These are phyloP conservation scores for Malassezia arunalokei DNA, from an alignment of 1,284 basidiomycete species.

Conservation along the genomic window DNA sequence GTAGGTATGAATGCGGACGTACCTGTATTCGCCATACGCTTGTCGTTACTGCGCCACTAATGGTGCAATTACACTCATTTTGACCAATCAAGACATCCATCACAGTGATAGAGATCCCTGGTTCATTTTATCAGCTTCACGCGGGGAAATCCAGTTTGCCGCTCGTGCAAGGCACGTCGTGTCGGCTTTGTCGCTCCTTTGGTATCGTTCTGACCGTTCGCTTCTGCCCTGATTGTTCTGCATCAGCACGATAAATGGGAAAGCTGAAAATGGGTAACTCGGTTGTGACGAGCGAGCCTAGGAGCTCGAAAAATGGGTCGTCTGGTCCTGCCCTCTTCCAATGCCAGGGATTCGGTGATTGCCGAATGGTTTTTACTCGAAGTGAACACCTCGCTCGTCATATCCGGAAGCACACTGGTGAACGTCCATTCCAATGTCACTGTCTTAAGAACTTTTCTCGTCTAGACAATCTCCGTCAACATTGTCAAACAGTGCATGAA, in stretches of 20 bases:
- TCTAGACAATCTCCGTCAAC: constrained; percentile 88
- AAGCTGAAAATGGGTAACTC: too few relatives aligned
- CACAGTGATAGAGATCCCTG: background rate
- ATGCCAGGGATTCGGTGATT: constrained; percentile 85
- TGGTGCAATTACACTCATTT: too few relatives aligned
- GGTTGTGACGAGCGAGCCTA: too few relatives aligned
- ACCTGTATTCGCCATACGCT: too few relatives aligned
- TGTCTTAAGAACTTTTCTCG: constrained; percentile 90
- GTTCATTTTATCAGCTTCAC: background rate
- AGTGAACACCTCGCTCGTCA: constrained; percentile 90
- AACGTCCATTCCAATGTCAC: constrained; percentile 81
- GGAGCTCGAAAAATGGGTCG: background rate
- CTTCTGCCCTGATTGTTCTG: too few relatives aligned
- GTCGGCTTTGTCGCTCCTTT: too few relatives aligned
- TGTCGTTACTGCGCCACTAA: too few relatives aligned
- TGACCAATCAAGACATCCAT: too few relatives aligned
- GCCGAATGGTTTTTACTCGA: constrained; percentile 87
- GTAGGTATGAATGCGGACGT: too few relatives aligned
- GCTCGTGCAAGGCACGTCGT: too few relatives aligned
- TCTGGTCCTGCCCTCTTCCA: constrained; percentile 55
- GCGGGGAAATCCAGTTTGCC: background rate
- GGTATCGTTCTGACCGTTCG: too few relatives aligned
- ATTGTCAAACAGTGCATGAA: constrained; percentile 87
- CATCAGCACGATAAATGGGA: too few relatives aligned
- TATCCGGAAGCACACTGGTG: constrained; percentile 91